Percentiles rank a stretch among this genome's conserved stretches.
Conservation (phyloP, 208 protist species). For the Trypanosomatidae sp. region DNA sequence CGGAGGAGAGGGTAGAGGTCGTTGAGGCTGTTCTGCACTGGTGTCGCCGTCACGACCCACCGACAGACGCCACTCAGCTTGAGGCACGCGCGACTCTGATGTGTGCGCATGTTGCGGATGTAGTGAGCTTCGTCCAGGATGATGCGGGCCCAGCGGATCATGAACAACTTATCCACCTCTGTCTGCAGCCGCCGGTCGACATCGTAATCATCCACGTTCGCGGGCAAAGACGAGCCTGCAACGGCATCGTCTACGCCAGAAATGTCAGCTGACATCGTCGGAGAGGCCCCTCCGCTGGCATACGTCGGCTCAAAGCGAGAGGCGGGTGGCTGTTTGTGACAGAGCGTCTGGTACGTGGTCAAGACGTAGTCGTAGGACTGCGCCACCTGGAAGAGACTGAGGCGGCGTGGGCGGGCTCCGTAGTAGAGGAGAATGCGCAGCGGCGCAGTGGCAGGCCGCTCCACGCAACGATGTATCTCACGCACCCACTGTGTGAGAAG, state of each 20-base stretch:
- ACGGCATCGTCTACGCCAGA: constrained; percentile 1
- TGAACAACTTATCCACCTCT: constrained; percentile 55
- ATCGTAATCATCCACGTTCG: constrained; percentile 4
- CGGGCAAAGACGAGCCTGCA: background rate
- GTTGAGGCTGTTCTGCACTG: constrained; percentile 69
- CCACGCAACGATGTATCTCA: constrained; percentile 60
- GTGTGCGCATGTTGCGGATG: constrained; percentile 72
- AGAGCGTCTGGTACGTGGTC: constrained; percentile 65
- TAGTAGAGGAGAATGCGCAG: constrained; percentile 76
- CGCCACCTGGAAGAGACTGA: constrained; percentile 49
- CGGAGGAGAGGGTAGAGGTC: constrained; percentile 66
- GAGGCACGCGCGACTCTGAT: constrained; percentile 44
- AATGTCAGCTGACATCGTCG: background rate
- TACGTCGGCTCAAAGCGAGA: background rate
- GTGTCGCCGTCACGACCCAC: constrained; percentile 71
- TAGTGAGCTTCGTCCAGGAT: constrained; percentile 92
- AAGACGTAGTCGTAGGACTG: constrained; percentile 87
- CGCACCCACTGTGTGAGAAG: constrained; percentile 70
- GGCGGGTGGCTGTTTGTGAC: constrained; percentile 30
- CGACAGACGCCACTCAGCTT: constrained; percentile 41
- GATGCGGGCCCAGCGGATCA: constrained; percentile 85
- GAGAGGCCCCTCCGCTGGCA: background rate
- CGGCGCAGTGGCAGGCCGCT: constrained; percentile 22
- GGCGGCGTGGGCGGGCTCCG: constrained; percentile 39
- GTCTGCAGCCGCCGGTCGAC: constrained; percentile 24